Evolutionary conservation across 2,329 filamentous ascomycete genomes (phyloP).

Genomic region (Nemania sp.): DNA sequence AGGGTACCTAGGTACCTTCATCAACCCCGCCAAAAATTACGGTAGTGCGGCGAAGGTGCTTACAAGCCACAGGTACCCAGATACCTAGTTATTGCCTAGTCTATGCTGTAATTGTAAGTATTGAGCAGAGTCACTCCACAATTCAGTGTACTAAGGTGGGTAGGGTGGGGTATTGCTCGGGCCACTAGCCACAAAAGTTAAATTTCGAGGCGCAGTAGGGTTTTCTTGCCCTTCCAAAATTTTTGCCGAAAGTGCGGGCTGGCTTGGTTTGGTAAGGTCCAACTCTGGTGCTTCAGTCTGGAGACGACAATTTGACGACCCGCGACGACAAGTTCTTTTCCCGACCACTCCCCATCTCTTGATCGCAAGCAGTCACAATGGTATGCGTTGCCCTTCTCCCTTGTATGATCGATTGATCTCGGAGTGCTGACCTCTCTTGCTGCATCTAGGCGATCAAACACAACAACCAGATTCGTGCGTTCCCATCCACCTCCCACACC

Average conservation of each 20-base stretch:
- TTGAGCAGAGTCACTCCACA: too few species aligned
- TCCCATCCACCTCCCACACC: conserved; percentile 10
- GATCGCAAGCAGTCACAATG: conserved; percentile 65
- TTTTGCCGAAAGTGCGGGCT: conserved; percentile 53
- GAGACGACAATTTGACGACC: conserved; percentile 52
- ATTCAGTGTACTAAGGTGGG: neutral
- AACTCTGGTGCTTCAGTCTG: conserved; percentile 54
- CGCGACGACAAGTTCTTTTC: conserved; percentile 48
- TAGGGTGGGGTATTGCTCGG: neutral
- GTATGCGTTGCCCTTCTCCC: conserved; percentile 38
- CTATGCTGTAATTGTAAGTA: too few species aligned
- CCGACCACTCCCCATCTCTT: conserved; percentile 60
- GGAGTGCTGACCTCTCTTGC: conserved; percentile 49
- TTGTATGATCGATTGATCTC: conserved; percentile 32
- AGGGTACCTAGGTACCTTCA: too few species aligned
- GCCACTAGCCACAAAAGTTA: conserved; percentile 30
- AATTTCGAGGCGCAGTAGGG: conserved; percentile 51
- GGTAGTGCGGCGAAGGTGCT: neutral
- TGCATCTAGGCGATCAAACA: conserved; percentile 93
- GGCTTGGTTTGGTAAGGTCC: conserved; percentile 29
- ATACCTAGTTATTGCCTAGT: too few species aligned
- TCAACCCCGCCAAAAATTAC: too few species aligned
- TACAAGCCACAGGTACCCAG: neutral
- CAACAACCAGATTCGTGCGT: conserved; percentile 88
- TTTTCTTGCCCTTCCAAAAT: conserved; percentile 58